Evolutionary conservation across 2,329 filamentous ascomycete species (phyloP).

Genomic region (Hymenoscyphus fructigenus): DNA sequence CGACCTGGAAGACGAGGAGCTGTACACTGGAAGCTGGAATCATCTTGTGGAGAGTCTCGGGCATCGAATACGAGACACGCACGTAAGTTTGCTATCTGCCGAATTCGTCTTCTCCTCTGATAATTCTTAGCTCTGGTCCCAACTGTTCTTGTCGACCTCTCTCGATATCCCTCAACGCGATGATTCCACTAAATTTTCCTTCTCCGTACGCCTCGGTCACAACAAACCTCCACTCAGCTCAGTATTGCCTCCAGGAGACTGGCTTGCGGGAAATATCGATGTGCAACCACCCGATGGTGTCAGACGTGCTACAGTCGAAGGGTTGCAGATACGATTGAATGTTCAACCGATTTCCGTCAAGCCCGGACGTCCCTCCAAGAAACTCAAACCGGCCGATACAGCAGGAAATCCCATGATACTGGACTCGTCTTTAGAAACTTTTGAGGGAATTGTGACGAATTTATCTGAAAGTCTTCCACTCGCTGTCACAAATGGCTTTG

Average conservation of each 20-base stretch:
- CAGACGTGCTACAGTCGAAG: slow-evolving; percentile 21
- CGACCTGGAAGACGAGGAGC: slow-evolving; percentile 20
- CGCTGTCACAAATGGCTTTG: slow-evolving; percentile 9
- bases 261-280: slow-evolving; percentile 20
- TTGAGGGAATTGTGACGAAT: slow-evolving; percentile 7
- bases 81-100: slow-evolving; percentile 20
- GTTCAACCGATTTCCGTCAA: slow-evolving; percentile 17
- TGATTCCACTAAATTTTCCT: background rate
- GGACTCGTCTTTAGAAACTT: background rate
- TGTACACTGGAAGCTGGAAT: slow-evolving; percentile 6
- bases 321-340: slow-evolving; percentile 25
- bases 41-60: slow-evolving; percentile 22
- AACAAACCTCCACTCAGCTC: slow-evolving; percentile 9
- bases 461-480: slow-evolving; percentile 9
- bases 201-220: slow-evolving; percentile 27
- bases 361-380: background rate
- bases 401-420: slow-evolving; percentile 3
- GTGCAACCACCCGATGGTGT: slow-evolving; percentile 24
- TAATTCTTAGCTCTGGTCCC: slow-evolving; percentile 29
- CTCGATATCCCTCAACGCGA: slow-evolving; percentile 15
- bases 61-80: slow-evolving; percentile 22
- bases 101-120: slow-evolving; percentile 11
- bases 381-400: background rate
- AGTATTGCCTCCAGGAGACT: slow-evolving; percentile 6
- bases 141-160: slow-evolving; percentile 26